Evolutionary conservation across 371 early-diverging fungal genomes (phyloP).

Genomic region (Paraphysoderma sedebokerense): DNA sequence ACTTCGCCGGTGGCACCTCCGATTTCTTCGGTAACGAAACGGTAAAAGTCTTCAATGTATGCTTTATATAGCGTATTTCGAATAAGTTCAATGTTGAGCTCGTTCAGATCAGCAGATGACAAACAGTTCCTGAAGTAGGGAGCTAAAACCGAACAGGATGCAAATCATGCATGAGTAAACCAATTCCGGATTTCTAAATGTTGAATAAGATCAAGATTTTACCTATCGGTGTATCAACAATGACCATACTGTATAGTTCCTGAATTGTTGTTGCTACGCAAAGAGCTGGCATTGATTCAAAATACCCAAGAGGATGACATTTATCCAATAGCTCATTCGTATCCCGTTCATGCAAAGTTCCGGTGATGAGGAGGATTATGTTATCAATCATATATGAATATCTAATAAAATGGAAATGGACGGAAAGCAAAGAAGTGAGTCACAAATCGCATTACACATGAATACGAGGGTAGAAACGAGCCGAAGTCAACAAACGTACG

Average conservation of each 20-base stretch:
- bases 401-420: slow-evolving; percentile 19
- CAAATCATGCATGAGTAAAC: neutral
- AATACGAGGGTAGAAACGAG: neutral
- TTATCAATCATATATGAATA: slow-evolving; percentile 98
- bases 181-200: neutral
- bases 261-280: slow-evolving; percentile 91
- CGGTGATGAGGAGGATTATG: slow-evolving; percentile 91
- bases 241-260: slow-evolving; percentile 86
- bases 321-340: slow-evolving; percentile 88
- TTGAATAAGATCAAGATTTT: neutral
- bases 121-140: slow-evolving; percentile 94
- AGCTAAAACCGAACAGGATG: slow-evolving; percentile 25
- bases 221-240: slow-evolving; percentile 93
- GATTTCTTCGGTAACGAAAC: slow-evolving; percentile 53
- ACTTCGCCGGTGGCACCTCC: slow-evolving; percentile 83
- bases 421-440: slow-evolving; percentile 1
- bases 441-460: too few species aligned
- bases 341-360: slow-evolving; percentile 94
- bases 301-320: slow-evolving; percentile 90
- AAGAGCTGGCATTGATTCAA: slow-evolving; percentile 93
- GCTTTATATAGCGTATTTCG: slow-evolving; percentile 95
- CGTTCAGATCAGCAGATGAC: slow-evolving; percentile 91
- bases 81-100: slow-evolving; percentile 97
- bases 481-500: slow-evolving; percentile 32
- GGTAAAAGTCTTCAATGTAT: slow-evolving; percentile 92